Evolutionary conservation across 768 basidiomycete species (phyloP).

Genomic region (Lentinula detonsa): DNA sequence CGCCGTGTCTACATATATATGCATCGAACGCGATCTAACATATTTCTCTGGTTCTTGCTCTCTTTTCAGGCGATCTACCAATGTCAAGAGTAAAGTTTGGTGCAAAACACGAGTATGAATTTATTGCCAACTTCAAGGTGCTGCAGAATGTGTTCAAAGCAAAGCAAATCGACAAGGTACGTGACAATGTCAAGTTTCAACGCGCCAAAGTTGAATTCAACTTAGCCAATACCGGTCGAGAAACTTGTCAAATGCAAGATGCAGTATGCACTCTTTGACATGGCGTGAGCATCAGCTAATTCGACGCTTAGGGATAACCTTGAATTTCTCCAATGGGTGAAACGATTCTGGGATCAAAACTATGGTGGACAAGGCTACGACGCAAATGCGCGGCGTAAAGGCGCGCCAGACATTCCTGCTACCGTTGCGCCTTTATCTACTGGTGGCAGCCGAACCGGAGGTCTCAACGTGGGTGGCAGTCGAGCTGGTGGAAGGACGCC

Average conservation of each 20-base stretch:
- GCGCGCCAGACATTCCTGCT: conserved; percentile 73
- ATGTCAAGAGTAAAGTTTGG: conserved; percentile 93
- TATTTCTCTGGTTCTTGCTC: conserved; percentile 12
- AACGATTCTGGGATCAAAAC: conserved; percentile 92
- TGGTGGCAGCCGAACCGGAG: conserved; percentile 17
- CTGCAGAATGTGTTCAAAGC: conserved; percentile 88
- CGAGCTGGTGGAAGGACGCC: conserved; percentile 72
- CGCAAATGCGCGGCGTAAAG: conserved; percentile 73
- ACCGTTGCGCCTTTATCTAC: conserved; percentile 65
- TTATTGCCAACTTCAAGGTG: conserved; percentile 91
- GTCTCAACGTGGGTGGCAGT: conserved; percentile 24
- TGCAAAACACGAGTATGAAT: conserved; percentile 96
- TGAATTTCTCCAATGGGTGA: conserved; percentile 97
- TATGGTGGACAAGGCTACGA: conserved; percentile 87
- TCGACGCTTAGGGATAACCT: conserved; percentile 74
- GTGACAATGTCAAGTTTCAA: conserved; percentile 11
- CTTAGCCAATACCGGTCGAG: conserved; percentile 91
- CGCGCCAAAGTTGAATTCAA: conserved; percentile 4
- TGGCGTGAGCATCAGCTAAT: neutral
- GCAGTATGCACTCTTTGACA: conserved; percentile 62
- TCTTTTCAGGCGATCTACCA: conserved; percentile 70
- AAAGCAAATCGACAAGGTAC: conserved; percentile 91
- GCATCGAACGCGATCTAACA: conserved; percentile 13
- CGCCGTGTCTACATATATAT: neutral
- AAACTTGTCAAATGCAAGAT: conserved; percentile 96